phyloP scores from a whole-genome alignment of 805 yeast species.

The Limtongia smithiae region DNA sequence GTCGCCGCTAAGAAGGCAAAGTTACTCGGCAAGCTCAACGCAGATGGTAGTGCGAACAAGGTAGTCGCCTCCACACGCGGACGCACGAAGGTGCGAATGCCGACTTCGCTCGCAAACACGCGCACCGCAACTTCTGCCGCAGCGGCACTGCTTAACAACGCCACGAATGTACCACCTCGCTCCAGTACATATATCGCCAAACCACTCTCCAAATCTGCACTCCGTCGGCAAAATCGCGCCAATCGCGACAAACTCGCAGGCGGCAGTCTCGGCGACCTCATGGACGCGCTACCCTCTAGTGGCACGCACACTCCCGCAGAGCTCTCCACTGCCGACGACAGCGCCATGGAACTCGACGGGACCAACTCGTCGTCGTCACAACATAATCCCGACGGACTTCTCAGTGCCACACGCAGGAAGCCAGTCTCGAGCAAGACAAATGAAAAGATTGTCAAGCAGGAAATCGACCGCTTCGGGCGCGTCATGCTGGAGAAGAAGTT shows the following conservation, averaged over 20 bases:
- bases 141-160: neutral
- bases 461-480: constrained; percentile 54
- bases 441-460: constrained; percentile 53
- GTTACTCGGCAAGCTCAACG: neutral
- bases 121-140: neutral
- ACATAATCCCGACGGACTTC: neutral
- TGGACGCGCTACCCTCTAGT: constrained; percentile 17
- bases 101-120: neutral
- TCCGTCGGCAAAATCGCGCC: constrained; percentile 6
- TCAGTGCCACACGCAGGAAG: constrained; percentile 1
- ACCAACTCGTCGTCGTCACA: neutral
- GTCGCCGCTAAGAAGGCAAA: neutral
- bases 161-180: neutral
- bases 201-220: constrained; percentile 24
- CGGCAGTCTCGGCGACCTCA: constrained; percentile 9
- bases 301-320: neutral
- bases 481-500: constrained; percentile 55
- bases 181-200: neutral
- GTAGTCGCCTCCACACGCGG: neutral
- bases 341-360: constrained; percentile 2
- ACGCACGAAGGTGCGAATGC: neutral
- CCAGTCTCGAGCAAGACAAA: constrained; percentile 21
- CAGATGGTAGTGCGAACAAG: neutral
- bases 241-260: constrained; percentile 22
- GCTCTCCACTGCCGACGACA: constrained; percentile 9